phyloP scores from a whole-genome alignment of 208 protist species.

The Angomonas deanei region DNA sequence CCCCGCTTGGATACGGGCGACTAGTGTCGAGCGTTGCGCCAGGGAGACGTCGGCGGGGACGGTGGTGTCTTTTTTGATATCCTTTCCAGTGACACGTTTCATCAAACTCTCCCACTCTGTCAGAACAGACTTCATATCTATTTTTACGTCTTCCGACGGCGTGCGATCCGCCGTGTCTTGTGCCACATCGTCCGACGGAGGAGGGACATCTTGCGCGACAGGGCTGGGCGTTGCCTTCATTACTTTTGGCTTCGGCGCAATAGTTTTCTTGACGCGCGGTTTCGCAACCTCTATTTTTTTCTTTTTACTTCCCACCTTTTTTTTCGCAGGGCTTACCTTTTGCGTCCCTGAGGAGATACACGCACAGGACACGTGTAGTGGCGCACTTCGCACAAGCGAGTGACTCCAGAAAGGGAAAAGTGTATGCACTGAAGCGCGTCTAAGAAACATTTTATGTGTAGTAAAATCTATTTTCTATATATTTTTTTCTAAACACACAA shows the following conservation, averaged over 20 bases:
- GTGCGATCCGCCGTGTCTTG: too few relatives aligned
- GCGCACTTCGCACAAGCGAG: too few relatives aligned
- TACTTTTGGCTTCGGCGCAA: background rate
- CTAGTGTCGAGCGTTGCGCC: slow-evolving; percentile 15
- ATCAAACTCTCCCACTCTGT: background rate
- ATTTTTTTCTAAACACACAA: too few relatives aligned
- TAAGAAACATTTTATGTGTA: too few relatives aligned
- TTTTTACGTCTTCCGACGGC: background rate
- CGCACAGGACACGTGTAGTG: too few relatives aligned
- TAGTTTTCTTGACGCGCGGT: background rate
- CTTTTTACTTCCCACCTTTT: background rate
- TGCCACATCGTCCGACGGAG: too few relatives aligned
- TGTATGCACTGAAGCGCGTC: too few relatives aligned
- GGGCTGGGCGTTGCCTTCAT: too few relatives aligned
- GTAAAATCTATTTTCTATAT: too few relatives aligned
- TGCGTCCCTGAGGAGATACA: background rate
- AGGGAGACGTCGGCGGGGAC: slow-evolving; percentile 5
- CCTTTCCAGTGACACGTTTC: background rate
- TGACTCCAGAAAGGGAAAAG: too few relatives aligned
- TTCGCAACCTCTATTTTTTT: background rate
- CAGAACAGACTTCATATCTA: background rate
- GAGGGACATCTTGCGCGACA: too few relatives aligned
- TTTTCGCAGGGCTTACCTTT: background rate
- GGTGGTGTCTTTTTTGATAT: too few relatives aligned
- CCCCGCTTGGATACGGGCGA: slow-evolving; percentile 9